These are phyloP conservation scores for Picochlorum sp. DNA, from an alignment of 139 green algal genomes.

Conservation along the genomic window DNA sequence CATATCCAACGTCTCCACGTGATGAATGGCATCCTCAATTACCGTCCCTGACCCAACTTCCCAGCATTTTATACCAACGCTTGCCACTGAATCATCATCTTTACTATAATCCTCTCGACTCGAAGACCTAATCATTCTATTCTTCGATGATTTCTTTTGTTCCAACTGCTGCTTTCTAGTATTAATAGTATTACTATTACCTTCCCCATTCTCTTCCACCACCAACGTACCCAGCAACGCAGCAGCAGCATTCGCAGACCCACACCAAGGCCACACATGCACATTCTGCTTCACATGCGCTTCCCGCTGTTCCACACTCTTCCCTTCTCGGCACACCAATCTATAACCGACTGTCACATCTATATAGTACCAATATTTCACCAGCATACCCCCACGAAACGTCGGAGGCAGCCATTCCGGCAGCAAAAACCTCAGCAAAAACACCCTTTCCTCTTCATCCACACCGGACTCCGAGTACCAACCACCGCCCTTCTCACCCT, in stretches of 20 bases:
- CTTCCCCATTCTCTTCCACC: no score
- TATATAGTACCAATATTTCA: conserved; percentile 32
- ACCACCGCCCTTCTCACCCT: no score
- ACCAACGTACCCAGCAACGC: no score
- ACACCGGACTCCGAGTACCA: no score
- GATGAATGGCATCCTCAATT: conserved; percentile 16
- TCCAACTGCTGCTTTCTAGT: no score
- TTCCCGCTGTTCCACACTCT: neutral
- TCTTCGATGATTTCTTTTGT: no score
- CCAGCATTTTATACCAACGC: conserved; percentile 24
- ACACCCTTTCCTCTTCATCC: conserved; percentile 1
- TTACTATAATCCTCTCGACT: neutral
- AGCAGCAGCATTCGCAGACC: no score
- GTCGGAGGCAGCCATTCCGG: conserved; percentile 33
- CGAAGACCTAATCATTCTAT: no score
- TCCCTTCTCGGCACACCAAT: no score
- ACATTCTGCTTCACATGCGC: neutral
- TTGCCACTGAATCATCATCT: neutral
- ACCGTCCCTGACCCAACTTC: conserved; percentile 24
- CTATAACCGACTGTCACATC: neutral
- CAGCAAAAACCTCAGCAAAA: conserved; percentile 28
- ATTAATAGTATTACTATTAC: no score
- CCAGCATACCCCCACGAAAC: conserved; percentile 35
- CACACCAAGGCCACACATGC: neutral
- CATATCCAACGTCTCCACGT: conserved; percentile 9